Evolutionary conservation across 2,329 filamentous ascomycete genomes (phyloP).

Genomic region (Scopulariopsis brevicaulis): DNA sequence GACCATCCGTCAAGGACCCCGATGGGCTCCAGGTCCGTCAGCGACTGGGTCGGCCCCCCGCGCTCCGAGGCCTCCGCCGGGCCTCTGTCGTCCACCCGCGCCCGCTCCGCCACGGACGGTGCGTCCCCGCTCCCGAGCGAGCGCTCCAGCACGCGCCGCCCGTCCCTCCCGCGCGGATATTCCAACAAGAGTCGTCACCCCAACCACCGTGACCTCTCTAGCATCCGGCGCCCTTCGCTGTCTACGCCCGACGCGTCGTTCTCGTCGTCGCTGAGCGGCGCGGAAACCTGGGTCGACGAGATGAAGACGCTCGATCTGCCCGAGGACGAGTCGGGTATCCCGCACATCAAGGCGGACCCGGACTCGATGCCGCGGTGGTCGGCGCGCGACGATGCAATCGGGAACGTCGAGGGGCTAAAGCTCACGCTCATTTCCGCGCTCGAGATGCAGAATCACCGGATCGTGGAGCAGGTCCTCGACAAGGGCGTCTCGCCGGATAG

Average conservation of each 20-base stretch:
- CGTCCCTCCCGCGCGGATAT: neutral
- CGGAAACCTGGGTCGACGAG: constrained; percentile 14
- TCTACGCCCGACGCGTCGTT: neutral
- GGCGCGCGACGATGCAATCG: constrained; percentile 25
- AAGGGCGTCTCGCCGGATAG: constrained; percentile 42
- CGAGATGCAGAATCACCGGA: constrained; percentile 42
- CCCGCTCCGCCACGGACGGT: neutral
- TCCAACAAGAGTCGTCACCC: neutral
- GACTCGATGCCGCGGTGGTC: constrained; percentile 38
- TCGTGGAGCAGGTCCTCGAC: constrained; percentile 45
- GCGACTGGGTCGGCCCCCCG: neutral
- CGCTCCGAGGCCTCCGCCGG: neutral
- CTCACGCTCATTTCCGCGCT: constrained; percentile 40
- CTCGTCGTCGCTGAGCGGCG: neutral
- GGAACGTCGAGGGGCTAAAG: constrained; percentile 22
- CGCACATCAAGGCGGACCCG: constrained; percentile 39
- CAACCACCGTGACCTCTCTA: too few relatives aligned
- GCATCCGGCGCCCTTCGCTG: neutral
- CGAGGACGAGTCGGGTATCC: constrained; percentile 20
- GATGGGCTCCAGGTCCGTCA: neutral
- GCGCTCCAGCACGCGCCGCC: neutral
- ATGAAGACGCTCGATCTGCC: constrained; percentile 26
- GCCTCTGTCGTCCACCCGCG: neutral
- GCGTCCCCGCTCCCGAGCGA: neutral
- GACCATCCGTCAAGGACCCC: neutral